Percentiles rank a stretch among this genome's conserved stretches.
Evolutionary conservation across 306 rosid genomes (phyloP).

Genomic region (Spatholobus suberectus): DNA sequence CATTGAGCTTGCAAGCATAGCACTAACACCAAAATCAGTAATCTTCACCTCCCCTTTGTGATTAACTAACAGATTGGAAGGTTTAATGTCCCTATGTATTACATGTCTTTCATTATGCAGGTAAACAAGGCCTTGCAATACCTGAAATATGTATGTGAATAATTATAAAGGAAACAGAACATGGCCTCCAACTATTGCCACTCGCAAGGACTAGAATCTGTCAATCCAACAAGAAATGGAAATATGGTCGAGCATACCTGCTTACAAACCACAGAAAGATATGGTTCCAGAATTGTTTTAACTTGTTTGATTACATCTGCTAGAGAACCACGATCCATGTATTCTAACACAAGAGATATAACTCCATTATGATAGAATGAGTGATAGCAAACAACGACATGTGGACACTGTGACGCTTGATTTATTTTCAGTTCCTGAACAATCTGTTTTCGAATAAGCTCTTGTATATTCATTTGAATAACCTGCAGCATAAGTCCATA

Average conservation of each 20-base stretch:
- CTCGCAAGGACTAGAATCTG: constrained; percentile 20
- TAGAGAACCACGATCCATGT: constrained; percentile 98
- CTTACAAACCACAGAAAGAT: constrained; percentile 97
- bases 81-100: constrained; percentile 96
- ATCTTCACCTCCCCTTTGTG: constrained; percentile 98
- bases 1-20: constrained; percentile 92
- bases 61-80: constrained; percentile 94
- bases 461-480: constrained; percentile 97
- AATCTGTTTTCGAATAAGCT: constrained; percentile 94
- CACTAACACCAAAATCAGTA: constrained; percentile 99
- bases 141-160: constrained; percentile 56
- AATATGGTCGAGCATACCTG: constrained; percentile 61
- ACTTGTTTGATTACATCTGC: constrained; percentile 86
- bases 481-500: constrained; percentile 59
- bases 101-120: constrained; percentile 94
- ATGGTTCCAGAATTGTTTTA: constrained; percentile 96
- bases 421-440: constrained; percentile 98
- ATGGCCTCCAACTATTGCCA: constrained; percentile 1
- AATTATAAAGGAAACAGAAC: constrained; percentile 27
- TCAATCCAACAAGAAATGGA: constrained; percentile 23
- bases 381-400: constrained; percentile 92
- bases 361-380: constrained; percentile 96
- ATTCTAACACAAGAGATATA: constrained; percentile 90
- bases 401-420: constrained; percentile 95
- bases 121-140: constrained; percentile 93